Conservation (phyloP, 371 early-diverging fungal genomes). For the Thermomucor indicae-seudaticae region DNA sequence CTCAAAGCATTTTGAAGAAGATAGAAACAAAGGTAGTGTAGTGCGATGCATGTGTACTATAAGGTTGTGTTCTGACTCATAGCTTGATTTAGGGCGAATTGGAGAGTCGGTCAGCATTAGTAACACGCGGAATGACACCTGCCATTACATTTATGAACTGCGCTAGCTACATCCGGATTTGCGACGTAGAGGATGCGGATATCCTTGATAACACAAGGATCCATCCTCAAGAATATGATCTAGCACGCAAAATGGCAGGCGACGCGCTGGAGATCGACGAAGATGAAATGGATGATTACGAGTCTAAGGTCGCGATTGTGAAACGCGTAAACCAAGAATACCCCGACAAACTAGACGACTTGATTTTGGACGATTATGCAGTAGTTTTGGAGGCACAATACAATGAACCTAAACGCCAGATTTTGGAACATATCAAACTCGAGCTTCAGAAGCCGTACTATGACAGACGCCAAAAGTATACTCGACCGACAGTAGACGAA, state of each 20-base stretch:
- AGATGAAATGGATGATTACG: slow-evolving; percentile 70
- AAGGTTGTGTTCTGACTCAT: background rate
- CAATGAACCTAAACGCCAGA: slow-evolving; percentile 73
- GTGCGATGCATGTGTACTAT: background rate
- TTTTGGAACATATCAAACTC: slow-evolving; percentile 79
- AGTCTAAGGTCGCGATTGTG: slow-evolving; percentile 51
- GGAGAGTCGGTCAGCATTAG: slow-evolving; percentile 68
- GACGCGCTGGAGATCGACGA: slow-evolving; percentile 95
- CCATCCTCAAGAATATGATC: slow-evolving; percentile 92
- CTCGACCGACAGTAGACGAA: slow-evolving; percentile 55
- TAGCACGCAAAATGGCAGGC: slow-evolving; percentile 96
- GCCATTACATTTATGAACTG: slow-evolving; percentile 90
- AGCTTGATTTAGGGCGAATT: slow-evolving; percentile 30
- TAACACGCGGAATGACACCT: slow-evolving; percentile 62
- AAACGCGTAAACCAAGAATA: slow-evolving; percentile 78
- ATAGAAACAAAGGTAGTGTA: slow-evolving; percentile 32
- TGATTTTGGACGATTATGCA: slow-evolving; percentile 90
- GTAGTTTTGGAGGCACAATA: slow-evolving; percentile 71
- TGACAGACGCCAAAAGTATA: slow-evolving; percentile 71
- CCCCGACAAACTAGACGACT: slow-evolving; percentile 77
- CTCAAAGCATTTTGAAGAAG: slow-evolving; percentile 61
- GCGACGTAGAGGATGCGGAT: slow-evolving; percentile 48
- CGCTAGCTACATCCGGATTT: slow-evolving; percentile 86
- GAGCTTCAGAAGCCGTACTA: slow-evolving; percentile 84
- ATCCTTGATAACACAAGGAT: slow-evolving; percentile 95